phyloP scores from a whole-genome alignment of 192 early-diverging fungal species.

The Spinellus fusiger region DNA sequence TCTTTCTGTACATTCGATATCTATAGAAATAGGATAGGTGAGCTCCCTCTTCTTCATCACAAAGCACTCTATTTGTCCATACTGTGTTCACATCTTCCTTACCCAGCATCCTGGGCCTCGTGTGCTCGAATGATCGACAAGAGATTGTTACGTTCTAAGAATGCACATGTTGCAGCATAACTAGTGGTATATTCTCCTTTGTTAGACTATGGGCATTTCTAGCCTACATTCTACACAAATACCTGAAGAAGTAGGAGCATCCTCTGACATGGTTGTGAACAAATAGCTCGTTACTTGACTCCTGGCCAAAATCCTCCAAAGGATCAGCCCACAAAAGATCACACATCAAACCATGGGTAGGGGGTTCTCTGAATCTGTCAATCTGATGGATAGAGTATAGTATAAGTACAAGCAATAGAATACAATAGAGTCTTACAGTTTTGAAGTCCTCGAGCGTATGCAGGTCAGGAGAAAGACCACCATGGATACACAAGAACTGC shows the following conservation, averaged over 20 bases:
- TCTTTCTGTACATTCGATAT: slow-evolving; percentile 96
- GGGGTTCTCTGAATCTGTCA: slow-evolving; percentile 85
- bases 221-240: not conserved
- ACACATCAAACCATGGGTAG: slow-evolving; percentile 90
- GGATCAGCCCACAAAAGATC: slow-evolving; percentile 95
- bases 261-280: slow-evolving; percentile 90
- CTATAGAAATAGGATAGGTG: slow-evolving; percentile 1
- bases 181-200: slow-evolving; percentile 25
- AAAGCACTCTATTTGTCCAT: not conserved
- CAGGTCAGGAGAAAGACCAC: slow-evolving; percentile 90
- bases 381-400: slow-evolving; percentile 42
- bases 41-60: not conserved
- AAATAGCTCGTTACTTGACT: slow-evolving; percentile 73
- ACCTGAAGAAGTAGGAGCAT: slow-evolving; percentile 82
- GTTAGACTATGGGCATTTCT: not conserved
- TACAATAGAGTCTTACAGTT: slow-evolving; percentile 23
- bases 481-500: slow-evolving; percentile 95
- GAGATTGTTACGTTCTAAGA: slow-evolving; percentile 91
- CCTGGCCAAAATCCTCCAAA: slow-evolving; percentile 90
- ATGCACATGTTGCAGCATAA: slow-evolving; percentile 88
- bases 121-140: slow-evolving; percentile 95
- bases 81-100: not conserved
- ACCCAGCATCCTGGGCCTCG: slow-evolving; percentile 93
- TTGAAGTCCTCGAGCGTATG: slow-evolving; percentile 87
- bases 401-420: not conserved